A percentile compares a stretch with the other conserved stretches of the same genome.
These are phyloP conservation scores for Inonotus obliquus DNA, from an alignment of 1,284 basidiomycete genomes.

Conservation along the genomic window DNA sequence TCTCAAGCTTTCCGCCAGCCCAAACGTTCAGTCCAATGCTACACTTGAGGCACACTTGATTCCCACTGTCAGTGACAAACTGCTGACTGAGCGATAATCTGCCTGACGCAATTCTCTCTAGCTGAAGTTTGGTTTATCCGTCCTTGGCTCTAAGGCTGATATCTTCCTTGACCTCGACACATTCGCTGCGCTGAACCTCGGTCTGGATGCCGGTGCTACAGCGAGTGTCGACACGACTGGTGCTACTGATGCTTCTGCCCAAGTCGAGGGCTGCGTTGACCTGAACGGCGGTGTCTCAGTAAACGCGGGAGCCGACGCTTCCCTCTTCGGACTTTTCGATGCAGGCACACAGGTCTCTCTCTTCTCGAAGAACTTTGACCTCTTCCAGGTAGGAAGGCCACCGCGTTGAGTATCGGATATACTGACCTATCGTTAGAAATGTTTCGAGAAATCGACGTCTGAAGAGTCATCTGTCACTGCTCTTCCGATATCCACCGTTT, in stretches of 20 bases:
- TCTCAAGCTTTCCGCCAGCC: constrained; percentile 38
- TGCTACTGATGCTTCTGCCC: not conserved
- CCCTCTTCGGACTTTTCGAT: constrained; percentile 28
- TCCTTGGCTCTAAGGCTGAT: constrained; percentile 34
- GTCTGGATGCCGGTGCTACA: constrained; percentile 26
- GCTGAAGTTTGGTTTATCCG: constrained; percentile 40
- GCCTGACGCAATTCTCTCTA: constrained; percentile 2
- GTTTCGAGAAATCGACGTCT: not conserved
- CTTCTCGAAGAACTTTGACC: constrained; percentile 27
- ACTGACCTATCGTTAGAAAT: not conserved
- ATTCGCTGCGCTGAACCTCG: constrained; percentile 34
- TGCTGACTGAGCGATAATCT: not conserved
- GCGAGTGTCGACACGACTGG: constrained; percentile 3
- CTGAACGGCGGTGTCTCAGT: constrained; percentile 25
- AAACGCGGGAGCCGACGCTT: constrained; percentile 26
- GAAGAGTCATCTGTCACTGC: not conserved
- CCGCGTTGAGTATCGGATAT: no score
- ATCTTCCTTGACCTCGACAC: constrained; percentile 45
- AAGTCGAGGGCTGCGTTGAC: constrained; percentile 26
- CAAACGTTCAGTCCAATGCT: constrained; percentile 36
- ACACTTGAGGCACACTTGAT: constrained; percentile 44
- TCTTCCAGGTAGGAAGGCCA: constrained; percentile 24
- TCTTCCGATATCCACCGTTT: not conserved
- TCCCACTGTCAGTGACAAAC: constrained; percentile 30
- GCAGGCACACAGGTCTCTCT: constrained; percentile 23